phyloP scores from a whole-genome alignment of 306 rosid genomes.

The Lathyrus tuberosus region DNA sequence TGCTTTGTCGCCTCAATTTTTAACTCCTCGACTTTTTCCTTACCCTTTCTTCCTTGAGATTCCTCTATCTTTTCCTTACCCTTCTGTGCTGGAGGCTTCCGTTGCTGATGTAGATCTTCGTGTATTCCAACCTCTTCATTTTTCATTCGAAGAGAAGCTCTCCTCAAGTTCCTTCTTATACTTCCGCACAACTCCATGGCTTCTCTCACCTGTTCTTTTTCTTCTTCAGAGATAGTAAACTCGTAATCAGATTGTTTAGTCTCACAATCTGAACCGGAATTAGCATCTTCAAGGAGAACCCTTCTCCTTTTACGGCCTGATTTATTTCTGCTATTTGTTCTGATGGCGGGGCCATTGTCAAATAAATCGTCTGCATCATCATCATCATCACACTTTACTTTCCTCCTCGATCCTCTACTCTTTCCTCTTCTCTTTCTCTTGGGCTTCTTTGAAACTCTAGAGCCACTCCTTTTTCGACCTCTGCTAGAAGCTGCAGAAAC shows the following conservation, averaged over 20 bases:
- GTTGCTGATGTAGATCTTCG: constrained; percentile 44
- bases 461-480: constrained; percentile 53
- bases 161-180: constrained; percentile 55
- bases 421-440: constrained; percentile 61
- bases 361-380: constrained; percentile 53
- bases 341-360: constrained; percentile 41
- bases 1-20: constrained; percentile 70
- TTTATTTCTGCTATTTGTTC: constrained; percentile 46
- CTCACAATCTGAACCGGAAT: constrained; percentile 60
- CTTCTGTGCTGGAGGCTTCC: constrained; percentile 65
- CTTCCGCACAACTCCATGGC: constrained; percentile 62
- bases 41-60: constrained; percentile 57
- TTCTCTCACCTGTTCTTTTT: constrained; percentile 95
- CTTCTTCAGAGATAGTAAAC: constrained; percentile 95
- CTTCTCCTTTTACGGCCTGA: constrained; percentile 49
- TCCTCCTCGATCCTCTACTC: constrained; percentile 48
- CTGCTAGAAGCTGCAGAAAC: constrained; percentile 38
- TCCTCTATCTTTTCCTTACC: constrained; percentile 95
- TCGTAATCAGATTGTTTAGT: constrained; percentile 70
- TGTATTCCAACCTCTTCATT: constrained; percentile 43
- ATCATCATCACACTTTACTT: constrained; percentile 46
- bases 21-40: constrained; percentile 79
- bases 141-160: constrained; percentile 48
- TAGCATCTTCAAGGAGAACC: constrained; percentile 33
- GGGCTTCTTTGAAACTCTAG: constrained; percentile 64